Conservation (phyloP, 225 moss, liverwort and hornwort species). For the Neckera pumila region DNA sequence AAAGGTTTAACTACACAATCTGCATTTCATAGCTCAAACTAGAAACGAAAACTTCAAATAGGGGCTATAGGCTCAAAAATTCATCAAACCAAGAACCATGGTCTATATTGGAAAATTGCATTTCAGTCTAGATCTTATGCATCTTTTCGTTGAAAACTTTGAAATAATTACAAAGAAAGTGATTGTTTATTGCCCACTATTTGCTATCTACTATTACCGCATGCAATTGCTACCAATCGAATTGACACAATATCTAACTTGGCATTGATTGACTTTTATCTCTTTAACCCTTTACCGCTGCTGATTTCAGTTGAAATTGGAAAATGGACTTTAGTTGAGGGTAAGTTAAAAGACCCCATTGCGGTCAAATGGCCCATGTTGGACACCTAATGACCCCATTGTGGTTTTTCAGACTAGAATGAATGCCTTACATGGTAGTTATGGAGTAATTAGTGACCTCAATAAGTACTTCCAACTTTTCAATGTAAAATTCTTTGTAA, state of each 20-base stretch:
- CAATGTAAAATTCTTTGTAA: too few species aligned
- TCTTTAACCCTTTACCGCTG: too few species aligned
- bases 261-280: neutral
- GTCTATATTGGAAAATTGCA: neutral
- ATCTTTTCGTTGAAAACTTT: too few species aligned
- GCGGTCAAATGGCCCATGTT: too few species aligned
- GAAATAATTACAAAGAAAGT: neutral
- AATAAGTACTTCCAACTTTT: too few species aligned
- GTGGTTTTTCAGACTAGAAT: too few species aligned
- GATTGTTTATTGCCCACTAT: neutral
- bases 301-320: too few species aligned
- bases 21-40: neutral
- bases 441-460: too few species aligned
- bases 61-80: neutral
- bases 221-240: neutral
- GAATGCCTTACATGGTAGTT: too few species aligned
- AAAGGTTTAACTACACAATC: neutral
- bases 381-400: too few species aligned
- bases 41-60: neutral
- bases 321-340: too few species aligned
- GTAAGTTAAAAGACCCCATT: too few species aligned
- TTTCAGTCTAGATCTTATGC: neutral
- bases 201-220: neutral
- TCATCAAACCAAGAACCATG: neutral
- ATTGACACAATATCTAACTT: neutral